These are phyloP conservation scores for Cavenderia fasciculata DNA, from an alignment of 78 protist species.

Conservation along the genomic window DNA sequence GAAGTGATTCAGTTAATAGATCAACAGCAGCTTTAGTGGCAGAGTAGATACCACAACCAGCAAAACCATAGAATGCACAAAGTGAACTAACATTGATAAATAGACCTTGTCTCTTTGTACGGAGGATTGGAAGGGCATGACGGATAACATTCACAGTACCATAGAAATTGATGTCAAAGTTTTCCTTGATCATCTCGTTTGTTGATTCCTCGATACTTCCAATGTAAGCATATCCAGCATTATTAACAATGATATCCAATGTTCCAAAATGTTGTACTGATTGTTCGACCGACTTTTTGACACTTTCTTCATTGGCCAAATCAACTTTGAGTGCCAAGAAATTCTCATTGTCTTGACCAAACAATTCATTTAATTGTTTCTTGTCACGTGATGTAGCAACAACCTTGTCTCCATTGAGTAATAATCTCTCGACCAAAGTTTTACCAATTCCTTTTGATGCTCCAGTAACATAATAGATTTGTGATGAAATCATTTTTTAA, in stretches of 20 bases:
- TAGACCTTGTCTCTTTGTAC: neutral
- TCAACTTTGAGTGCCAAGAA: conserved; percentile 22
- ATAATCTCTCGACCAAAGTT: neutral
- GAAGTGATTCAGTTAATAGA: neutral
- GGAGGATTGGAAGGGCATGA: neutral
- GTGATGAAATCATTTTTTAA: no score
- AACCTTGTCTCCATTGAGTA: conserved; percentile 19
- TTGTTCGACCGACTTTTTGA: neutral
- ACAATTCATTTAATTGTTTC: neutral
- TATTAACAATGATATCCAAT: conserved; percentile 38
- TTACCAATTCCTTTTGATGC: conserved; percentile 36
- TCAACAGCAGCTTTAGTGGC: conserved; percentile 20
- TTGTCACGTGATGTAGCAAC: conserved; percentile 19
- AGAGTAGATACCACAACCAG: neutral
- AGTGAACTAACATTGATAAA: neutral
- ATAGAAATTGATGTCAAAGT: conserved; percentile 41
- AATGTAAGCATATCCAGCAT: conserved; percentile 8
- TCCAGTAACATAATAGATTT: conserved; percentile 42
- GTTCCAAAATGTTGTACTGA: neutral
- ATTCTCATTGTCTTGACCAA: neutral
- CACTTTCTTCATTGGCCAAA: conserved; percentile 3
- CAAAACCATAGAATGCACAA: neutral
- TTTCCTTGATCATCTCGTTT: neutral
- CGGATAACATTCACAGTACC: conserved; percentile 24
- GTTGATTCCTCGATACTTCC: conserved; percentile 17